Evolutionary conservation across 164 flowering plant species (phyloP), one percentile per base, ranked within the genome.

Genomic region (Tetrastigma voinierianum): DNA sequence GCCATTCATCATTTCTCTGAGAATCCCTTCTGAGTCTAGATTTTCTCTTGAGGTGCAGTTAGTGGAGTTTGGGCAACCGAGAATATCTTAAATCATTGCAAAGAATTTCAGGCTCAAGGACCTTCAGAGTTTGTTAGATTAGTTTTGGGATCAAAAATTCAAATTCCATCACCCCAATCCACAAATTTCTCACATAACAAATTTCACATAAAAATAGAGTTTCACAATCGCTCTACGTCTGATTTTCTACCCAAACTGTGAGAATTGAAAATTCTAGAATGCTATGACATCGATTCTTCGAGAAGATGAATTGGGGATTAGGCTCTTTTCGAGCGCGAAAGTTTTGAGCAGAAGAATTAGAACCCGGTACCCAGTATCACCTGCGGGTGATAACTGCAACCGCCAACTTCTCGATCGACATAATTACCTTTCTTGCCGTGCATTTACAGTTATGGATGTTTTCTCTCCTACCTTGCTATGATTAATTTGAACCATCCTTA

Each of bases 1-100:
- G 59, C 99, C 99, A 88, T 96, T 97, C 9, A 96, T 98, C 72
- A n/a, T 96, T 96, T 32, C 99, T 71, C 72, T 96, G 98, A 73
- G 96, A 80, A 48, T 92, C 98, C 69, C 90, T 95, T 20, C 67
- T 93, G 7, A 91, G 87, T 43, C 89, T 82, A 17, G 97, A 69
- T 72, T 86, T 89, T 93, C 83, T 96, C 99, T 40, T 78, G 88
- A 4, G 81, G 23, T 43, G 76, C 40, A 19, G 84, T 54, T 40
- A 81, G 69, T 7, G 81, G 68, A 10, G 82, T 81, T 88, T 87
- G 44, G 96, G 90, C 70, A 96, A 72, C 99, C 98, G 4, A 96
- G 82, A 13, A 96, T 96, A 81, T 90, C 99, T 69, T 90, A 93
- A 71, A 93, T 98, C 99, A 90, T 92, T 57, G 10, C 17, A 11